Evolutionary conservation across 345 rosid genomes (phyloP).

Genomic region (Rhodamnia argentea): DNA sequence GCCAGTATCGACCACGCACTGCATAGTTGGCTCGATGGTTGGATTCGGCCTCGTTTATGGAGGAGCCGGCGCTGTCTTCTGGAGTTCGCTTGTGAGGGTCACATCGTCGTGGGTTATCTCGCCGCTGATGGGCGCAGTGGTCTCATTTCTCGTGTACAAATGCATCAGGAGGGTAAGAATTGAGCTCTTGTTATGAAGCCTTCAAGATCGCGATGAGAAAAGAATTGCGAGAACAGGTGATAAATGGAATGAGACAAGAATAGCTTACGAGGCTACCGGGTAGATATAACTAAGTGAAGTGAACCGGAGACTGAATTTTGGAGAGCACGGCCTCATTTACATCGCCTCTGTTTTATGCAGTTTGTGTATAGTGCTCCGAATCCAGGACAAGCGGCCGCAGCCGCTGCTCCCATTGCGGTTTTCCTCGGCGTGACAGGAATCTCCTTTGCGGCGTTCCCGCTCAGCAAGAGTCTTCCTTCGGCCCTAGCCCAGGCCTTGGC

Average conservation of each 20-base stretch:
- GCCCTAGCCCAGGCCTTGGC: conserved; percentile 69
- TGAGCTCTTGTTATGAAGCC: background rate
- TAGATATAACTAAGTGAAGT: background rate
- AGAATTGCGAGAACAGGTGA: background rate
- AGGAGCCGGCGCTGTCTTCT: conserved; percentile 79
- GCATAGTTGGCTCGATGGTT: conserved; percentile 89
- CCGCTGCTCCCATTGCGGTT: conserved; percentile 80
- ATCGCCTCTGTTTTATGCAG: conserved; percentile 23
- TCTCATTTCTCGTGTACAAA: conserved; percentile 81
- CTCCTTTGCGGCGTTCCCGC: conserved; percentile 78
- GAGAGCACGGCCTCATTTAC: background rate
- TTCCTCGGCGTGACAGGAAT: conserved; percentile 73
- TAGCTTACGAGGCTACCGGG: background rate
- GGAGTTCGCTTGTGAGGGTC: conserved; percentile 82
- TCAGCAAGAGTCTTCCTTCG: conserved; percentile 44
- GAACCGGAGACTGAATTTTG: background rate
- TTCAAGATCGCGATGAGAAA: background rate
- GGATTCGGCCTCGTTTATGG: conserved; percentile 93
- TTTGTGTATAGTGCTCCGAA: conserved; percentile 91
- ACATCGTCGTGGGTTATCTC: conserved; percentile 90
- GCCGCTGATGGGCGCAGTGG: conserved; percentile 68
- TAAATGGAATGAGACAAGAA: background rate
- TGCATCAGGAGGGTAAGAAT: conserved; percentile 80
- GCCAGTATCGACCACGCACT: conserved; percentile 95
- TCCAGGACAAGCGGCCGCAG: conserved; percentile 89